These are phyloP conservation scores for Phylloporus rhodoxanthus DNA, from an alignment of 768 basidiomycete species.

Conservation along the genomic window DNA sequence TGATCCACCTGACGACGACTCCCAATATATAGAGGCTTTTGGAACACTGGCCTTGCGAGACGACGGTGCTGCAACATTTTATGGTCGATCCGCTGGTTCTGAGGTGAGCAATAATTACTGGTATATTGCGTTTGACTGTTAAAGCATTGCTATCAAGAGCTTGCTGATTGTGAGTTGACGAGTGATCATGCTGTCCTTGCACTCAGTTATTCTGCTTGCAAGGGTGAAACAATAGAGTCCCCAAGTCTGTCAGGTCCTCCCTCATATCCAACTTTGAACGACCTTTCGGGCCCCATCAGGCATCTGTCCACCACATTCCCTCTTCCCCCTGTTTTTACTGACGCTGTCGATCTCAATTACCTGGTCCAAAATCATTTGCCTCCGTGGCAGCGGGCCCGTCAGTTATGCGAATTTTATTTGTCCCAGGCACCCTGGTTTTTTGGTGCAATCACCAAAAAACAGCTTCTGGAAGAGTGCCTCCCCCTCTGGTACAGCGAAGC, in stretches of 20 bases:
- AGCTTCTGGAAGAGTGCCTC: constrained; percentile 60
- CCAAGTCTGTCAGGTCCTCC: background rate
- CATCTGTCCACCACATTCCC: constrained; percentile 44
- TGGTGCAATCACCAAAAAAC: constrained; percentile 57
- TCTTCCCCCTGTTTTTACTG: constrained; percentile 35
- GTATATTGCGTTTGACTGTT: constrained; percentile 11
- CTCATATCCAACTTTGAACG: constrained; percentile 4
- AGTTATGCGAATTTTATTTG: constrained; percentile 63
- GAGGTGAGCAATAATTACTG: constrained; percentile 47
- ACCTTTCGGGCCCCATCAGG: constrained; percentile 22
- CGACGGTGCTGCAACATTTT: constrained; percentile 66
- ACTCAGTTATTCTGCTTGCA: constrained; percentile 1
- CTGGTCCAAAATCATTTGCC: constrained; percentile 51
- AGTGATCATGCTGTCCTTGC: background rate
- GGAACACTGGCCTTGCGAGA: constrained; percentile 65
- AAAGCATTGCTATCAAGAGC: constrained; percentile 34
- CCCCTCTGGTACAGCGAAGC: constrained; percentile 61
- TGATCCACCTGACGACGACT: constrained; percentile 32
- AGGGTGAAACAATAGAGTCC: constrained; percentile 22
- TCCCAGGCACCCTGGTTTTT: constrained; percentile 81
- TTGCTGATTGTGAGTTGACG: constrained; percentile 45
- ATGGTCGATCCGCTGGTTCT: constrained; percentile 64
- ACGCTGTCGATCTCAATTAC: constrained; percentile 38
- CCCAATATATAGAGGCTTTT: constrained; percentile 60
- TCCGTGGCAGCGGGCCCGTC: constrained; percentile 49